Evolutionary conservation across 1,284 basidiomycete genomes (phyloP).

Genomic region (Tremellales sp.): DNA sequence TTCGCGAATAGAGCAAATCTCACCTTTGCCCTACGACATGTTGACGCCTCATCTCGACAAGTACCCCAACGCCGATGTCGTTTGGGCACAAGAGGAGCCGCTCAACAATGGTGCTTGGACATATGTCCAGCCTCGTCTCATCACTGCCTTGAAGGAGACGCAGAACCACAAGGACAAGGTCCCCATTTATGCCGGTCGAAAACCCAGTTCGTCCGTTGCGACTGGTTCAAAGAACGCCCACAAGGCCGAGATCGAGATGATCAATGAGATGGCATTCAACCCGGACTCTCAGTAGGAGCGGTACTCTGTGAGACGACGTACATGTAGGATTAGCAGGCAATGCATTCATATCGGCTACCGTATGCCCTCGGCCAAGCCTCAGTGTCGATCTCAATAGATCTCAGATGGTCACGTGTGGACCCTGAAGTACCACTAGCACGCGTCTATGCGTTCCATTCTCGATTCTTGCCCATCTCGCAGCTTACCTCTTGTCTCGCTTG

Average conservation of each 20-base stretch:
- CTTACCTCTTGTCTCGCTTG: too few relatives aligned
- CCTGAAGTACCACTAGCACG: too few relatives aligned
- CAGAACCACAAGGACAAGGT: conserved; percentile 87
- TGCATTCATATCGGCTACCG: too few relatives aligned
- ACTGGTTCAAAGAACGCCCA: conserved; percentile 59
- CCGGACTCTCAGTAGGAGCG: too few relatives aligned
- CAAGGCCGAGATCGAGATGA: conserved; percentile 77
- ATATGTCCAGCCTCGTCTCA: conserved; percentile 83
- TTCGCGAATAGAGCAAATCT: conserved; percentile 88
- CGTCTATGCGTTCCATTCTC: too few relatives aligned
- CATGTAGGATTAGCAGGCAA: too few relatives aligned
- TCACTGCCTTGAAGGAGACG: conserved; percentile 71
- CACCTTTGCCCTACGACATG: conserved; percentile 92
- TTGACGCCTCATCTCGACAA: conserved; percentile 86
- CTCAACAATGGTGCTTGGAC: conserved; percentile 92
- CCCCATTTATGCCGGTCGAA: conserved; percentile 78
- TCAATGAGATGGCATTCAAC: conserved; percentile 56
- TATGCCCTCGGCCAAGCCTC: too few relatives aligned
- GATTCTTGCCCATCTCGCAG: too few relatives aligned
- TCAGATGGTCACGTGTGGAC: too few relatives aligned
- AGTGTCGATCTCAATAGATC: too few relatives aligned
- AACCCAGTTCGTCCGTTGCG: conserved; percentile 70
- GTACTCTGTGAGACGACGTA: too few relatives aligned
- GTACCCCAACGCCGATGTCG: conserved; percentile 88
- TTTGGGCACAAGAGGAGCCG: conserved; percentile 85